A percentile compares a stretch with the other conserved stretches of the same genome.
These are phyloP conservation scores for Hygrophoropsis aurantiaca DNA, from an alignment of 768 basidiomycete species.

Conservation along the genomic window DNA sequence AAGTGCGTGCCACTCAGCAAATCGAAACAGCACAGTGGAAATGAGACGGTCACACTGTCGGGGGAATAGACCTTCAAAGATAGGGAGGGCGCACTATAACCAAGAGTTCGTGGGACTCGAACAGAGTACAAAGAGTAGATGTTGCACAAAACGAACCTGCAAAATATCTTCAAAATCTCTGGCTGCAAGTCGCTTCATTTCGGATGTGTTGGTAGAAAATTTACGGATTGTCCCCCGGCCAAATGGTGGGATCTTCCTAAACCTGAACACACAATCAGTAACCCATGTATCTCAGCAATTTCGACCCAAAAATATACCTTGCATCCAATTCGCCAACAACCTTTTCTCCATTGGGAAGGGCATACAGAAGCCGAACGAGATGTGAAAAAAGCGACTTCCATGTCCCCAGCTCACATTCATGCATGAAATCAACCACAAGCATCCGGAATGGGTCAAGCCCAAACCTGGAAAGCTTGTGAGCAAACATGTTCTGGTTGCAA, in stretches of 20 bases:
- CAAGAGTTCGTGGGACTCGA: neutral
- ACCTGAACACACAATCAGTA: slow-evolving; percentile 2
- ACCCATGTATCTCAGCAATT: neutral
- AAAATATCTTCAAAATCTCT: slow-evolving; percentile 27
- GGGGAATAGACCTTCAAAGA: slow-evolving; percentile 37
- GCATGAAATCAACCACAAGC: slow-evolving; percentile 36
- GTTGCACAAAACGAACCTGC: too few relatives aligned
- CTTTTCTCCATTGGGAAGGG: slow-evolving; percentile 1
- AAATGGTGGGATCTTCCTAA: slow-evolving; percentile 23
- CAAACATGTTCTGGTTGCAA: slow-evolving; percentile 33
- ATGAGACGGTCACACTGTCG: slow-evolving; percentile 18
- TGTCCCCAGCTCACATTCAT: slow-evolving; percentile 37
- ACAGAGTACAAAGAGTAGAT: neutral
- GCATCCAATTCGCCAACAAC: slow-evolving; percentile 23
- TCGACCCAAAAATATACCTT: slow-evolving; percentile 15
- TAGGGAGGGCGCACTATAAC: slow-evolving; percentile 32
- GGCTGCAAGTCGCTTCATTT: slow-evolving; percentile 21
- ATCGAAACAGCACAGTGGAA: slow-evolving; percentile 21
- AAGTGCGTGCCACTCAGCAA: slow-evolving; percentile 34
- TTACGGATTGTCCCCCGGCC: slow-evolving; percentile 18
- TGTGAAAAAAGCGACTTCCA: slow-evolving; percentile 36
- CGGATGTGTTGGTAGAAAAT: slow-evolving; percentile 17
- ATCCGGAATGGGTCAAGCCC: slow-evolving; percentile 23
- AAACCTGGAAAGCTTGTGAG: slow-evolving; percentile 9
- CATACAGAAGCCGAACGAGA: slow-evolving; percentile 31